phyloP scores from a whole-genome alignment of 1,139 yeast species.

The Nakaseomyces delphensis region DNA sequence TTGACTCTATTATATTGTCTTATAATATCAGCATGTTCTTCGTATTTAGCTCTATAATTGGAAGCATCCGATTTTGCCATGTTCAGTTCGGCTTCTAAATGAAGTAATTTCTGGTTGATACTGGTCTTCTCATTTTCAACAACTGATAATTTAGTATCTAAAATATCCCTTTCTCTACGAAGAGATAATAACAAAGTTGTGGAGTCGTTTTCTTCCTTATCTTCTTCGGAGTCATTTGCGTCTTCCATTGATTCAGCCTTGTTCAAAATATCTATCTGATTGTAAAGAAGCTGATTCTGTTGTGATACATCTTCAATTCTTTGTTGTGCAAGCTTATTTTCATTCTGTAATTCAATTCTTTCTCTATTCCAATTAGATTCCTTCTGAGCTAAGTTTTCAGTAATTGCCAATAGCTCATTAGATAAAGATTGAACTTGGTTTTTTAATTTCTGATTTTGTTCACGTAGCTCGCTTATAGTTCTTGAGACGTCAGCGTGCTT shows the following conservation, averaged over 20 bases:
- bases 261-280: conserved; percentile 49
- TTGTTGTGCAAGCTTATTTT: conserved; percentile 39
- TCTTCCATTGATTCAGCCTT: conserved; percentile 9
- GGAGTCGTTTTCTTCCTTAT: conserved; percentile 29
- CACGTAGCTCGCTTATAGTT: conserved; percentile 39
- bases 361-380: conserved; percentile 41
- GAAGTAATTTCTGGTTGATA: conserved; percentile 35
- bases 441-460: conserved; percentile 36
- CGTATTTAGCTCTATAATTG: conserved; percentile 8
- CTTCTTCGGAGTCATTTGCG: conserved; percentile 19
- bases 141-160: conserved; percentile 50
- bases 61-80: conserved; percentile 9
- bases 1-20: conserved; percentile 45
- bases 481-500: conserved; percentile 50
- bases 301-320: conserved; percentile 50
- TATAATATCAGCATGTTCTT: conserved; percentile 33
- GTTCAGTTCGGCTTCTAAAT: conserved; percentile 27
- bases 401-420: conserved; percentile 30
- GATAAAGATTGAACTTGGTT: conserved; percentile 34
- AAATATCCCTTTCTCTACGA: conserved; percentile 69
- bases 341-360: conserved; percentile 42
- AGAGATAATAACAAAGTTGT: conserved; percentile 44
- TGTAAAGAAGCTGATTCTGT: conserved; percentile 60
- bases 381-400: conserved; percentile 30
- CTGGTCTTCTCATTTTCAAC: conserved; percentile 28